These are phyloP conservation scores for Cyberlindnera mrakii DNA, from an alignment of 805 yeast genomes.

Conservation along the genomic window DNA sequence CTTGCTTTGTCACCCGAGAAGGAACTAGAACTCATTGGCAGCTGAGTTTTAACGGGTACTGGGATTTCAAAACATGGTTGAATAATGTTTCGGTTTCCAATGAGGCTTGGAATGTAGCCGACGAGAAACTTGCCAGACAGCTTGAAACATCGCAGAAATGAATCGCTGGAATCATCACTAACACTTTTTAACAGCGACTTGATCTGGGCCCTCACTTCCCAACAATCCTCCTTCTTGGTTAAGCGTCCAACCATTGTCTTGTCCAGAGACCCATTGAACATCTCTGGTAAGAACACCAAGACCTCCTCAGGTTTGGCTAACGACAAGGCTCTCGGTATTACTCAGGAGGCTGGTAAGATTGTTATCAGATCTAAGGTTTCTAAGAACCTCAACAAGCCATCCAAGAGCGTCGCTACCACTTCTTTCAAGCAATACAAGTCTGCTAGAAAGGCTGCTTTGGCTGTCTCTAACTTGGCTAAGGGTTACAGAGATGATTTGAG, in stretches of 20 bases:
- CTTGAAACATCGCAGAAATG: neutral
- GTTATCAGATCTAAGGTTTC: constrained; percentile 36
- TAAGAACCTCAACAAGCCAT: constrained; percentile 43
- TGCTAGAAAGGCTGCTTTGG: constrained; percentile 37
- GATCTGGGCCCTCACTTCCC: constrained; percentile 46
- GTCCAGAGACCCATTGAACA: constrained; percentile 47
- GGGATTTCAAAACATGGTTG: no score
- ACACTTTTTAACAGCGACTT: constrained; percentile 32
- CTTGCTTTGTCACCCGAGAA: no score
- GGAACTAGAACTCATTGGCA: no score
- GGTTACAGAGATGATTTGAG: constrained; percentile 45
- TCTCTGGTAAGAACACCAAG: constrained; percentile 39
- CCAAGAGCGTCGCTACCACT: constrained; percentile 31
- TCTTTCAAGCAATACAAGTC: constrained; percentile 38
- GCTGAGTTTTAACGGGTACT: no score
- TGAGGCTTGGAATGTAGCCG: no score
- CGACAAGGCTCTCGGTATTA: constrained; percentile 43
- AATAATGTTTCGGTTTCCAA: no score
- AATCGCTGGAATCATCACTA: constrained; percentile 8
- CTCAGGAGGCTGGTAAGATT: constrained; percentile 33
- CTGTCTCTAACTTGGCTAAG: constrained; percentile 37
- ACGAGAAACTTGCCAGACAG: no score
- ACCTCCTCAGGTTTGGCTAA: constrained; percentile 42
- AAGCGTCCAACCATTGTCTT: constrained; percentile 38
- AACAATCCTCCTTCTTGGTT: constrained; percentile 40